phyloP scores from a whole-genome alignment of 495 filamentous ascomycete genomes.

The Beverwykella pulmonaria region DNA sequence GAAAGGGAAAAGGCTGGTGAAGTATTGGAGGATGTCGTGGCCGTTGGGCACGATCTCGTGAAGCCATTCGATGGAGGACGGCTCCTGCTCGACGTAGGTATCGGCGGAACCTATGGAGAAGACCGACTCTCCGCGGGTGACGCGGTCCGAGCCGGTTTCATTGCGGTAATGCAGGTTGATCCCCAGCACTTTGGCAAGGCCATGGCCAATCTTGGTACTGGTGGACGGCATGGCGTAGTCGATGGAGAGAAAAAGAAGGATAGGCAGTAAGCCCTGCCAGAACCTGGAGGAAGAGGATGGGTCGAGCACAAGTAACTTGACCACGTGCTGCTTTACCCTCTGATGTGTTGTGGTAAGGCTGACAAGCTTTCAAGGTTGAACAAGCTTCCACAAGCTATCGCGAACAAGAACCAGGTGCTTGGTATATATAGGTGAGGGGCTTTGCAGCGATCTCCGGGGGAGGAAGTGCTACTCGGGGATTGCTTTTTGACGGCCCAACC shows the following conservation, averaged over 20 bases:
- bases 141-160: slow-evolving; percentile 52
- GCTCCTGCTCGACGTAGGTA: slow-evolving; percentile 82
- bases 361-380: slow-evolving; percentile 22
- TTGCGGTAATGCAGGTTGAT: slow-evolving; percentile 73
- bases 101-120: slow-evolving; percentile 76
- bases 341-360: neutral
- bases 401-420: slow-evolving; percentile 21
- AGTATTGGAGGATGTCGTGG: slow-evolving; percentile 59
- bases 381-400: slow-evolving; percentile 31
- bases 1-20: slow-evolving; percentile 79
- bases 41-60: slow-evolving; percentile 60
- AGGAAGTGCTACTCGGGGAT: neutral
- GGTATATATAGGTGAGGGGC: slow-evolving; percentile 22
- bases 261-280: slow-evolving; percentile 10
- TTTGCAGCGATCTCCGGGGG: neutral
- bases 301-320: neutral
- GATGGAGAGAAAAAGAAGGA: neutral
- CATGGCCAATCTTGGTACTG: slow-evolving; percentile 64
- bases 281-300: neutral
- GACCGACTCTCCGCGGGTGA: slow-evolving; percentile 74
- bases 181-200: slow-evolving; percentile 76
- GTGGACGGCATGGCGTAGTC: slow-evolving; percentile 46
- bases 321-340: slow-evolving; percentile 10
- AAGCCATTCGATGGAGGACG: slow-evolving; percentile 74
- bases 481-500: slow-evolving; percentile 23